Evolutionary conservation across 2,329 filamentous ascomycete species (phyloP).

Genomic region (Ascochyta viciae-villosae): DNA sequence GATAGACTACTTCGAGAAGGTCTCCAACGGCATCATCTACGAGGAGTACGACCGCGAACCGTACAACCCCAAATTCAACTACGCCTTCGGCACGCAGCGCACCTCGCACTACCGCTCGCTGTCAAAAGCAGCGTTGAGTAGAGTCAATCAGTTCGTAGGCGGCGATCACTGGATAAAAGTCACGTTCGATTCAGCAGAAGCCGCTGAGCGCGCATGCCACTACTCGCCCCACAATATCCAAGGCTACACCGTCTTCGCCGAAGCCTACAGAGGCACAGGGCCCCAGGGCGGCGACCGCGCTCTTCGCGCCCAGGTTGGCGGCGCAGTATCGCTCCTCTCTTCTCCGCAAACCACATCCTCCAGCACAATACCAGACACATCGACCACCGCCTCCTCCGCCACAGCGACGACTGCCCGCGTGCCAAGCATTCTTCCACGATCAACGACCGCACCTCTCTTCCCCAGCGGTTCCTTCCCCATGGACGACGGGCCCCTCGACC

Average conservation of each 20-base stretch:
- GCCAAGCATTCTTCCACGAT: conserved; percentile 23
- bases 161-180: conserved; percentile 86
- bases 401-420: conserved; percentile 29
- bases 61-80: conserved; percentile 75
- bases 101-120: conserved; percentile 72
- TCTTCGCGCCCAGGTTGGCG: conserved; percentile 48
- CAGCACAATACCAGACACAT: conserved; percentile 43
- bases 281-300: conserved; percentile 53
- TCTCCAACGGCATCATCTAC: conserved; percentile 80
- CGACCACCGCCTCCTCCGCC: conserved; percentile 52
- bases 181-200: conserved; percentile 58
- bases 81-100: conserved; percentile 72
- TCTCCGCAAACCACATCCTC: conserved; percentile 47
- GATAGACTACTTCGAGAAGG: conserved; percentile 84
- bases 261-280: conserved; percentile 54
- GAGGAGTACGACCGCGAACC: conserved; percentile 92
- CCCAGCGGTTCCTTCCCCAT: conserved; percentile 35
- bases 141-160: conserved; percentile 81
- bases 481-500: conserved; percentile 23
- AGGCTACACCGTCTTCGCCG: conserved; percentile 57
- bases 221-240: conserved; percentile 56
- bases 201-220: conserved; percentile 57
- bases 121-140: conserved; percentile 74
- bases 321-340: conserved; percentile 34
- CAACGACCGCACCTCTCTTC: conserved; percentile 24